Conservation (phyloP, 371 early-diverging fungal species). For the Chytridiales sp. region DNA sequence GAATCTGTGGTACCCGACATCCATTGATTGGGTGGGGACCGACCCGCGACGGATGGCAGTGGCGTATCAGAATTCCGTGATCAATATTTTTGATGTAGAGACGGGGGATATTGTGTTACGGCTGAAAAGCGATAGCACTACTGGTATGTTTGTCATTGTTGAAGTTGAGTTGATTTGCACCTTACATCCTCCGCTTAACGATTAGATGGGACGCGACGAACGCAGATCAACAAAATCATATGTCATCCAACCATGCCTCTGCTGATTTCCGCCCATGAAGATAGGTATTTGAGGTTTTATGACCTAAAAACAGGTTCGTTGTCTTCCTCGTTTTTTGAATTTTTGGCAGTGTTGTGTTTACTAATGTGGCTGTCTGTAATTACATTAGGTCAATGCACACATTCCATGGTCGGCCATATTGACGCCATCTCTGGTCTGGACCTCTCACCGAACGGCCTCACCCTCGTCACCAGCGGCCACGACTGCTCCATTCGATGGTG, state of each 20-base stretch:
- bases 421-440: slow-evolving; percentile 71
- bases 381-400: slow-evolving; percentile 60
- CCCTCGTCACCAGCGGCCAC: slow-evolving; percentile 73
- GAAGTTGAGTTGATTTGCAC: neutral
- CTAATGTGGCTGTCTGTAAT: neutral
- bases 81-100: slow-evolving; percentile 74
- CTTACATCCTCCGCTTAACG: slow-evolving; percentile 6
- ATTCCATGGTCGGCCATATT: slow-evolving; percentile 67
- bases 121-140: slow-evolving; percentile 59
- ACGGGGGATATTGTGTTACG: slow-evolving; percentile 63
- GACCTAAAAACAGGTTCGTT: slow-evolving; percentile 68
- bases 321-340: neutral
- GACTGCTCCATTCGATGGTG: slow-evolving; percentile 80
- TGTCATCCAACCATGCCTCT: slow-evolving; percentile 75
- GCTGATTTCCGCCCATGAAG: slow-evolving; percentile 77
- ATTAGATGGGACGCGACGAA: slow-evolving; percentile 60
- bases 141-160: slow-evolving; percentile 46
- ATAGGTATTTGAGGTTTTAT: slow-evolving; percentile 72
- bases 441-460: slow-evolving; percentile 63
- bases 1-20: slow-evolving; percentile 55
- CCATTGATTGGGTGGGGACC: slow-evolving; percentile 64
- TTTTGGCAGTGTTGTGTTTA: neutral
- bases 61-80: slow-evolving; percentile 64
- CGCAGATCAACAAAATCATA: slow-evolving; percentile 77
- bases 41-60: slow-evolving; percentile 62